Conservation (phyloP, 2,329 filamentous ascomycete genomes). For the Scedosporium boydii region DNA sequence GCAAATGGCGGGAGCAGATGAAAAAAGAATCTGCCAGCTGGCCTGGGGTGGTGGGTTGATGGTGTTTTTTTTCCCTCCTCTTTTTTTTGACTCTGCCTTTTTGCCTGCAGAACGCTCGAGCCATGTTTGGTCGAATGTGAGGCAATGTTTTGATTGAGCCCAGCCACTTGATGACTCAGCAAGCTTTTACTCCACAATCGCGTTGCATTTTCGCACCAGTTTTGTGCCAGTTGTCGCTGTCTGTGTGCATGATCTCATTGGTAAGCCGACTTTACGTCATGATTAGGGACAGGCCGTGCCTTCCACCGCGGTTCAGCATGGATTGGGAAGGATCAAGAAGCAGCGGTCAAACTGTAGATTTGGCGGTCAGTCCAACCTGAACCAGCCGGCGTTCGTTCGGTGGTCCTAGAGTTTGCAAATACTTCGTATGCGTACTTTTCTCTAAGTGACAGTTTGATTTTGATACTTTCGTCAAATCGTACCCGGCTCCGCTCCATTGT, state of each 20-base stretch:
- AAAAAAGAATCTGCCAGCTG: constrained; percentile 6
- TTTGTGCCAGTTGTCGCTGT: not conserved
- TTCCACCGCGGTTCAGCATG: not conserved
- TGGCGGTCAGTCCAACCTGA: not conserved
- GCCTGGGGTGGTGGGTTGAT: constrained; percentile 6
- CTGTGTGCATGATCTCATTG: not conserved
- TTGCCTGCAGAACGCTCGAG: not conserved
- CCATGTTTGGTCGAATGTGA: not conserved
- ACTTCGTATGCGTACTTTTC: too few species aligned
- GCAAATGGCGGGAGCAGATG: constrained; percentile 6
- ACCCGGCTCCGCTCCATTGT: too few species aligned
- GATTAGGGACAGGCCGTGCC: not conserved
- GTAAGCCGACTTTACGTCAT: not conserved
- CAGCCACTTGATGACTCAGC: too few species aligned
- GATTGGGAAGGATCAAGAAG: not conserved
- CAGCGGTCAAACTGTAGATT: not conserved
- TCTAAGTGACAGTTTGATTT: too few species aligned
- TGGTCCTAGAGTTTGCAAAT: too few species aligned
- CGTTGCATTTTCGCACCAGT: not conserved
- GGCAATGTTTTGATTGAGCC: not conserved
- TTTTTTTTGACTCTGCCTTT: not conserved
- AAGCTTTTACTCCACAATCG: too few species aligned
- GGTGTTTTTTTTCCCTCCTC: not conserved
- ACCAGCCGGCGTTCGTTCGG: not conserved
- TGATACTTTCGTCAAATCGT: too few species aligned